A percentile compares a stretch with the other conserved stretches of the same genome.
These are phyloP conservation scores for Baorangia bicolor DNA, from an alignment of 768 basidiomycete species.

Conservation along the genomic window DNA sequence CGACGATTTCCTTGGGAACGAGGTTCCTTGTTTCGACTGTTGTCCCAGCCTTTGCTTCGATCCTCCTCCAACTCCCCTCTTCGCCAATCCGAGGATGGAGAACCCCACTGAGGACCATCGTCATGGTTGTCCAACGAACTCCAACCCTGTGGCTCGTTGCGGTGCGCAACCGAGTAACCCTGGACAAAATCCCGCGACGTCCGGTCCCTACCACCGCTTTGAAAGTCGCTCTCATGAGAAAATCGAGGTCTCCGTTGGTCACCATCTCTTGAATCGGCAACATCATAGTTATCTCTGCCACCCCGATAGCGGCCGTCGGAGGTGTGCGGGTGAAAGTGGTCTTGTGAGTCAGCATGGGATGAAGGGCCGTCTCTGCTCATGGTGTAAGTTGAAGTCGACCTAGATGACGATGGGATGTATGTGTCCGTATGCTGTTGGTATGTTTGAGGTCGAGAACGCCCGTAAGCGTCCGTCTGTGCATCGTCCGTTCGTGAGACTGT, in stretches of 20 bases:
- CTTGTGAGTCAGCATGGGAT: slow-evolving; percentile 49
- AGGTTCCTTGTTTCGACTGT: slow-evolving; percentile 39
- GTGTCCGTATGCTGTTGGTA: slow-evolving; percentile 43
- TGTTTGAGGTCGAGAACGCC: slow-evolving; percentile 47
- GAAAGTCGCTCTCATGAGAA: slow-evolving; percentile 42
- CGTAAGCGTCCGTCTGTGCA: slow-evolving; percentile 49
- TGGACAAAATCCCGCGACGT: slow-evolving; percentile 45
- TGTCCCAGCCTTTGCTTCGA: slow-evolving; percentile 35
- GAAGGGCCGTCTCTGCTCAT: slow-evolving; percentile 51
- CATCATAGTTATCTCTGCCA: slow-evolving; percentile 50
- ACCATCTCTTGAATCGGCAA: slow-evolving; percentile 41
- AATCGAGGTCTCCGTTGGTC: slow-evolving; percentile 45
- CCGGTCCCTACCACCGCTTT: slow-evolving; percentile 46
- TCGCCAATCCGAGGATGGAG: slow-evolving; percentile 46
- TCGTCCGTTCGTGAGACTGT: slow-evolving; percentile 50
- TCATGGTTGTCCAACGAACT: slow-evolving; percentile 42
- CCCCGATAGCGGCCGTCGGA: slow-evolving; percentile 53
- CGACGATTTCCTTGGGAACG: slow-evolving; percentile 31
- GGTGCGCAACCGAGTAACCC: slow-evolving; percentile 42
- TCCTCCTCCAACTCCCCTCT: slow-evolving; percentile 39
- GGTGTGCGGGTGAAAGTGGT: slow-evolving; percentile 36
- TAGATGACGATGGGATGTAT: slow-evolving; percentile 44
- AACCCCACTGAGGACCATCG: slow-evolving; percentile 39
- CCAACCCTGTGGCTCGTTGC: slow-evolving; percentile 47
- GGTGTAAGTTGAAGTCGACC: slow-evolving; percentile 45